Conservation (phyloP, 805 yeast species). For the Crinitomyces ghanaensis region DNA sequence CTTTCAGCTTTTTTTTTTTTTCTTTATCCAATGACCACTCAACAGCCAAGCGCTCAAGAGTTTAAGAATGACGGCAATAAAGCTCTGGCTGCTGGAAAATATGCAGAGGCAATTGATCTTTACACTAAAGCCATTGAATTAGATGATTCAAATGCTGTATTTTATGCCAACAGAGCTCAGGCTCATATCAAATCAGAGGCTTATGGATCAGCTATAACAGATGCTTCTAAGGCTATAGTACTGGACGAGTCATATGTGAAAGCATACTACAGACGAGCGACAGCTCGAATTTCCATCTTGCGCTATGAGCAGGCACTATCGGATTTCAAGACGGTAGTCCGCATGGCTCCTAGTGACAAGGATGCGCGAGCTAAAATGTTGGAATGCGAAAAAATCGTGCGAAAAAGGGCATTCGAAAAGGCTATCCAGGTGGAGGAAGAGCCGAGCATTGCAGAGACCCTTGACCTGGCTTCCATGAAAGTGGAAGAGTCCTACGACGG, state of each 20-base stretch:
- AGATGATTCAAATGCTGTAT: constrained; percentile 51
- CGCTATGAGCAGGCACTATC: constrained; percentile 62
- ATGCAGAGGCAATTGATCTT: constrained; percentile 47
- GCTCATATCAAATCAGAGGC: constrained; percentile 78
- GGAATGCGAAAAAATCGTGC: constrained; percentile 53
- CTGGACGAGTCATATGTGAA: constrained; percentile 59
- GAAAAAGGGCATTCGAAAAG: constrained; percentile 67
- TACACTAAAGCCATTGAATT: constrained; percentile 65
- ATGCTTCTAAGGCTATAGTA: constrained; percentile 60
- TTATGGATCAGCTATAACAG: constrained; percentile 75
- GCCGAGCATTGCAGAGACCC: constrained; percentile 34
- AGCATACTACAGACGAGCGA: constrained; percentile 80
- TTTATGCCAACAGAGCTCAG: constrained; percentile 75
- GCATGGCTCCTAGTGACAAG: constrained; percentile 53
- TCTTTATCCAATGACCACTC: background rate
- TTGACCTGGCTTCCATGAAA: constrained; percentile 25
- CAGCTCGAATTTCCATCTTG: constrained; percentile 64
- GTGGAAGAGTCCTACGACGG: constrained; percentile 52
- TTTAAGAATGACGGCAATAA: constrained; percentile 59
- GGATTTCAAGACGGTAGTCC: constrained; percentile 56
- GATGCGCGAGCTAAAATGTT: constrained; percentile 51
- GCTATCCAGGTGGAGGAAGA: constrained; percentile 74
- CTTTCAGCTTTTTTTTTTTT: background rate
- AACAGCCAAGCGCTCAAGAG: constrained; percentile 3
- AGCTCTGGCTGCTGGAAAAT: constrained; percentile 48